phyloP scores from a whole-genome alignment of 371 early-diverging fungal species.

The Phascolomyces articulosus region DNA sequence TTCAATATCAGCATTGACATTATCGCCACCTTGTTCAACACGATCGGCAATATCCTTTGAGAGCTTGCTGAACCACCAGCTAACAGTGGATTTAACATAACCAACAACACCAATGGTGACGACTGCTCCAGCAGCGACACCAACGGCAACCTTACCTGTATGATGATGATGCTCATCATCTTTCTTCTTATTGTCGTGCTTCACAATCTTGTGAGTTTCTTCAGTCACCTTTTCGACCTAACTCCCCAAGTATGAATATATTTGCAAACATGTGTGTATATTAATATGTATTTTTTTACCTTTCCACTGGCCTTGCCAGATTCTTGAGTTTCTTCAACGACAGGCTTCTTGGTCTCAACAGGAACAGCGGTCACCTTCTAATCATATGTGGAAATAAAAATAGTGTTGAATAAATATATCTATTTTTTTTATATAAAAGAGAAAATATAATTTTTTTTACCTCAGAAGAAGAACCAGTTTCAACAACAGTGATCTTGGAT shows the following conservation, averaged over 20 bases:
- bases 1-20: conserved; percentile 31
- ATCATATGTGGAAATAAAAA: too few species aligned
- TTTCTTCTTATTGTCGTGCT: background rate
- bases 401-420: background rate
- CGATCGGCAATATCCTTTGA: conserved; percentile 32
- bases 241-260: too few species aligned
- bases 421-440: background rate
- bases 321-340: too few species aligned
- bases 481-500: background rate
- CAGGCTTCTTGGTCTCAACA: background rate
- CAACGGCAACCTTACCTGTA: background rate
- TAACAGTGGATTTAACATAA: background rate
- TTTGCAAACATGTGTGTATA: too few species aligned
- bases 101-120: conserved; percentile 17
- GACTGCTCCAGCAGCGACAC: background rate
- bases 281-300: too few species aligned
- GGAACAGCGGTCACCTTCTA: background rate
- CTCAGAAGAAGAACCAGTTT: background rate
- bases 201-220: background rate
- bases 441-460: background rate
- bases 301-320: too few species aligned
- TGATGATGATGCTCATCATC: background rate
- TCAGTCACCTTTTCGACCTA: background rate
- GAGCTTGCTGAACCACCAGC: conserved; percentile 36
- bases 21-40: conserved; percentile 33